Percentiles rank a stretch among this genome's conserved stretches.
Evolutionary conservation across 352 stramenopile genomes (phyloP).

Genomic region (Thraustotheca clavata): DNA sequence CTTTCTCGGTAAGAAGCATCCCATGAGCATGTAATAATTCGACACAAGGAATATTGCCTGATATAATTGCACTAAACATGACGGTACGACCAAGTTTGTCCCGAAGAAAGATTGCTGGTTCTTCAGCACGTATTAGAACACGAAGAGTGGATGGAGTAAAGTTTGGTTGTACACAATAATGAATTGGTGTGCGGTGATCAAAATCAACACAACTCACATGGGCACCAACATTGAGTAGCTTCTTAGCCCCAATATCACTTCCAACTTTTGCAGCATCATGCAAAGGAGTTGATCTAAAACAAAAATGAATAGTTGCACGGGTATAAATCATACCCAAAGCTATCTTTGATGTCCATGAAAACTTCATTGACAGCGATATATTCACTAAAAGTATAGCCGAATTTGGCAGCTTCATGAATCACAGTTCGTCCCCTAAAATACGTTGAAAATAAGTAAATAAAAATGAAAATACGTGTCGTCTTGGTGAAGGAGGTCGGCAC

Average conservation of each 20-base stretch:
- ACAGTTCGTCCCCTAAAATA: slow-evolving; percentile 12
- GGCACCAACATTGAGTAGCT: slow-evolving; percentile 18
- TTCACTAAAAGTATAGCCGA: slow-evolving; percentile 20
- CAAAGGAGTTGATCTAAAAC: slow-evolving; percentile 12
- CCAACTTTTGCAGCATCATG: slow-evolving; percentile 13
- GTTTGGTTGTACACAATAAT: not conserved
- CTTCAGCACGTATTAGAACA: slow-evolving; percentile 7
- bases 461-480: not conserved
- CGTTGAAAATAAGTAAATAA: too few relatives aligned
- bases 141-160: not conserved
- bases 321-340: slow-evolving; percentile 1
- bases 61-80: slow-evolving; percentile 5
- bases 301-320: not conserved
- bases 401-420: slow-evolving; percentile 8
- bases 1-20: not conserved
- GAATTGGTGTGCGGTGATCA: slow-evolving; percentile 14
- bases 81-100: slow-evolving; percentile 3
- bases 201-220: slow-evolving; percentile 19
- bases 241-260: slow-evolving; percentile 14
- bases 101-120: not conserved
- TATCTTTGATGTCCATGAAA: slow-evolving; percentile 20
- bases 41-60: slow-evolving; percentile 6
- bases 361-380: slow-evolving; percentile 5
- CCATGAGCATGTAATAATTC: not conserved
- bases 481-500: slow-evolving; percentile 1